Conservation (phyloP, 179 eudicot species). For the Beta corolliflora region DNA sequence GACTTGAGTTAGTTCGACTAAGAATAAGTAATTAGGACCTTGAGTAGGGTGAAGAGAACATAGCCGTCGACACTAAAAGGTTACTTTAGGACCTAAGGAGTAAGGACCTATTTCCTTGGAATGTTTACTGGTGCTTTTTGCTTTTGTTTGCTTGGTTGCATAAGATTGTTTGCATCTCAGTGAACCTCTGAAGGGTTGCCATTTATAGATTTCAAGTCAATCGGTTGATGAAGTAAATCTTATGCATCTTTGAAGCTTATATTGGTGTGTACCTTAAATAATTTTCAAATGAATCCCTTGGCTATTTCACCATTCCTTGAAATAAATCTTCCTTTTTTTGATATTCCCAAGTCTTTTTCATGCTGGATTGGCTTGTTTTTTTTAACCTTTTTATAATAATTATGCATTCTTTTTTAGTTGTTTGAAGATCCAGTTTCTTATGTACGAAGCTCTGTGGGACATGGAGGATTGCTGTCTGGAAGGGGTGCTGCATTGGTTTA, state of each 20-base stretch:
- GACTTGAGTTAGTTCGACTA: not conserved
- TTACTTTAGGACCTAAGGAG: not conserved
- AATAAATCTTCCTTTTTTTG: not conserved
- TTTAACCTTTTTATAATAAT: not conserved
- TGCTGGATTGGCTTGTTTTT: not conserved
- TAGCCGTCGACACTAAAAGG: not conserved
- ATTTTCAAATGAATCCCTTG: not conserved
- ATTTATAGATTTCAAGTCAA: not conserved
- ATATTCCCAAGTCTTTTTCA: not conserved
- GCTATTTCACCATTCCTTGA: not conserved
- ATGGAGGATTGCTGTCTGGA: constrained; percentile 74
- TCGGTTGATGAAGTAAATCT: not conserved
- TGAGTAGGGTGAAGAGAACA: not conserved
- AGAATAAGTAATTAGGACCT: not conserved
- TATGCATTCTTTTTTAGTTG: constrained; percentile 43
- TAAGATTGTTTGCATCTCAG: not conserved
- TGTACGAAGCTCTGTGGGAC: constrained; percentile 59
- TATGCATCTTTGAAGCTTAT: not conserved
- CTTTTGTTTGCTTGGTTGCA: not conserved
- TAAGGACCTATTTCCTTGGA: not conserved
- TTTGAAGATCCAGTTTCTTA: constrained; percentile 63
- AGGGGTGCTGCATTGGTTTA: constrained; percentile 70
- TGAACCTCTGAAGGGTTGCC: not conserved
- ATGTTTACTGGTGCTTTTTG: not conserved
- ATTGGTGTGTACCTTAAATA: not conserved